Base-by-base conservation (phyloP, 176 grass and related monocot genomes). In the Alopecurus myosuroides region DNA sequence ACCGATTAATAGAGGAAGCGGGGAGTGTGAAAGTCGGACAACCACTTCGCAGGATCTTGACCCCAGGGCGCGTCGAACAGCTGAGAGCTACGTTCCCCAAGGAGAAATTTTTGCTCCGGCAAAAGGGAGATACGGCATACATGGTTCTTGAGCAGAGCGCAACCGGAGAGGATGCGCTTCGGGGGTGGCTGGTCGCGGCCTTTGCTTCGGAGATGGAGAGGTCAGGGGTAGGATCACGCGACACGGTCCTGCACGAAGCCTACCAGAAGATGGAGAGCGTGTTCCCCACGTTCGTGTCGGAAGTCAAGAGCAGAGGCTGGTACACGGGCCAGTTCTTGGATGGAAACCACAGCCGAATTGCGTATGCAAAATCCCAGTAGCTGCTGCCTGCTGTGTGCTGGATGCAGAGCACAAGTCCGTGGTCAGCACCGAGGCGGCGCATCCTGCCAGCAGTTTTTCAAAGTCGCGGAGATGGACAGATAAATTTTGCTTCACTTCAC, bases 251-350 rank as follows among this genome's bases (percentile, higher is more conserved):
- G 6, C 40, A n/a, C 0, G 86, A 86, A 22, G 94, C 97, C 37
- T 90, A 87, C 22, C 76, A 82, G 69, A 99, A 82, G 71, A 97
- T 94, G 92, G 86, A 88, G 77, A 85, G 2, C 3, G 70, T 94
- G 28, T 97, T 97, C 34, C 92, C 94, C 25, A 7, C 64, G 23
- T 99, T 99, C 39, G 42, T 94, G 33, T 89, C 84, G 31, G 81
- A 94, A 31, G 75, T 99, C 19, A 92, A 80, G 94, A 79, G 35
- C 25, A 94, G 84, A 46, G 97, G 97, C 5, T 99, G 97, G 97
- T 86, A 97, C 82, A 96, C 91, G 0, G 94, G 94, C 60, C 94
- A 99, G 63, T 99, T 99, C 90, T 89, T 99, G 22, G 90, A 99
- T 28, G 92, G 94, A 19, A 99, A 91, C 56, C 84, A 94, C 8